Evolutionary conservation across 495 filamentous ascomycete species (phyloP).

Genomic region (Hyaloscypha hepaticicola): DNA sequence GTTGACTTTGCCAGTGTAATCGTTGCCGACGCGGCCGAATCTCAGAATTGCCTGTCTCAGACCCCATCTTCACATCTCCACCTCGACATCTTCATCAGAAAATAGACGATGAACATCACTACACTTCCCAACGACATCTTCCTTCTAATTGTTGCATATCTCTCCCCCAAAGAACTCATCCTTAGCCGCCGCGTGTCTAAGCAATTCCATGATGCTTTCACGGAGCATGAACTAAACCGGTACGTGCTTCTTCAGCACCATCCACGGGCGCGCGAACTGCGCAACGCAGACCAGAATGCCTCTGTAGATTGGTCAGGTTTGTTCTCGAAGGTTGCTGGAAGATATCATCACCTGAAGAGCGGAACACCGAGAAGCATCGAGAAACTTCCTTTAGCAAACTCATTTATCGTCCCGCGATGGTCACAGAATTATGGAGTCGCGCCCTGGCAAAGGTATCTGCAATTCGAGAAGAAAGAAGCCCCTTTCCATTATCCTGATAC

Average conservation of each 20-base stretch:
- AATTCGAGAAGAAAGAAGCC: slow-evolving; percentile 42
- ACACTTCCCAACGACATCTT: slow-evolving; percentile 53
- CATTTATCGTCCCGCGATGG: slow-evolving; percentile 29
- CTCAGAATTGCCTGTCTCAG: not conserved
- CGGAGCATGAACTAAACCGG: slow-evolving; percentile 44
- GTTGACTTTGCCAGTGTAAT: not conserved
- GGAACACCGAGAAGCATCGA: slow-evolving; percentile 50
- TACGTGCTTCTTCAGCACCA: slow-evolving; percentile 52
- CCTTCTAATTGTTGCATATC: slow-evolving; percentile 49
- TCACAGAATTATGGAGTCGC: slow-evolving; percentile 48
- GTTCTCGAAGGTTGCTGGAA: slow-evolving; percentile 53
- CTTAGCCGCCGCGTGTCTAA: slow-evolving; percentile 55
- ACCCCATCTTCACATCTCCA: not conserved
- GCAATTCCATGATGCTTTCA: slow-evolving; percentile 55
- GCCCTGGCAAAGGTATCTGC: slow-evolving; percentile 56
- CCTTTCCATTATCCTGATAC: slow-evolving; percentile 53
- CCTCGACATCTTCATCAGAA: not conserved
- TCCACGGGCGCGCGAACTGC: slow-evolving; percentile 53
- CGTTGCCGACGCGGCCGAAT: not conserved
- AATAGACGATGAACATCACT: slow-evolving; percentile 46
- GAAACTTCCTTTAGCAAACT: slow-evolving; percentile 41
- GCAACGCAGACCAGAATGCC: slow-evolving; percentile 32
- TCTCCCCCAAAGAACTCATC: slow-evolving; percentile 52
- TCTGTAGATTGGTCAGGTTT: slow-evolving; percentile 39
- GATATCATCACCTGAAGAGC: slow-evolving; percentile 54